Evolutionary conservation across 441 rosid species (phyloP).

Genomic region (Gossypium trilobum): DNA sequence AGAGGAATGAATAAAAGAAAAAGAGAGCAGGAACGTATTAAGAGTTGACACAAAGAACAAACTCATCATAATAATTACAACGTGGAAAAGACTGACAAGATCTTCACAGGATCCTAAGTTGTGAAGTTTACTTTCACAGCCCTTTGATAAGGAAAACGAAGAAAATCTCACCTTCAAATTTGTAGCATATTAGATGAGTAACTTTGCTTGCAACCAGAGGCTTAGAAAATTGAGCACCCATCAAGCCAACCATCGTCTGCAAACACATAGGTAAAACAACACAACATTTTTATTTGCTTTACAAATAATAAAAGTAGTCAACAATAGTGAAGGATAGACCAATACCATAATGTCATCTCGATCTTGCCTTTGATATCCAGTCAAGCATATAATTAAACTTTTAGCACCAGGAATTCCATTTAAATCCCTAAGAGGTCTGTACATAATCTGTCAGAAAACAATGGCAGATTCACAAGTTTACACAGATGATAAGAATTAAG

Average conservation of each 20-base stretch:
- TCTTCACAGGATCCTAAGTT: neutral
- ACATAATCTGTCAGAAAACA: constrained; percentile 43
- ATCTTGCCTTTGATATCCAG: constrained; percentile 85
- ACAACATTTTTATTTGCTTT: neutral
- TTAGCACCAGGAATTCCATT: constrained; percentile 75
- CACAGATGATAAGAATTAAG: neutral
- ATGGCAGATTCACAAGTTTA: neutral
- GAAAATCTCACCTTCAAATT: constrained; percentile 66
- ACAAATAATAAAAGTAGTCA: constrained; percentile 5
- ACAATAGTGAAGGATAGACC: constrained; percentile 7
- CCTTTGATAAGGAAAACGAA: neutral
- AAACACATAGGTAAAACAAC: constrained; percentile 14
- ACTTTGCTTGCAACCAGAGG: constrained; percentile 79
- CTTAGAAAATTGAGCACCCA: constrained; percentile 89
- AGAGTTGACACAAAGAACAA: neutral
- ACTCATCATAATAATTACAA: neutral
- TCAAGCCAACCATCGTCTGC: constrained; percentile 85
- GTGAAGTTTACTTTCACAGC: neutral
- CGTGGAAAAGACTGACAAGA: neutral
- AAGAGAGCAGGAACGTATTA: neutral
- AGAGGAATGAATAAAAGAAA: neutral
- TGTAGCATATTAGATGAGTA: constrained; percentile 88
- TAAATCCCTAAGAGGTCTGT: constrained; percentile 64
- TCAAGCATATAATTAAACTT: constrained; percentile 57
- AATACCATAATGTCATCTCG: constrained; percentile 87